Base-by-base conservation (phyloP, 305 asterid species). In the Caryopteris hybrid region DNA sequence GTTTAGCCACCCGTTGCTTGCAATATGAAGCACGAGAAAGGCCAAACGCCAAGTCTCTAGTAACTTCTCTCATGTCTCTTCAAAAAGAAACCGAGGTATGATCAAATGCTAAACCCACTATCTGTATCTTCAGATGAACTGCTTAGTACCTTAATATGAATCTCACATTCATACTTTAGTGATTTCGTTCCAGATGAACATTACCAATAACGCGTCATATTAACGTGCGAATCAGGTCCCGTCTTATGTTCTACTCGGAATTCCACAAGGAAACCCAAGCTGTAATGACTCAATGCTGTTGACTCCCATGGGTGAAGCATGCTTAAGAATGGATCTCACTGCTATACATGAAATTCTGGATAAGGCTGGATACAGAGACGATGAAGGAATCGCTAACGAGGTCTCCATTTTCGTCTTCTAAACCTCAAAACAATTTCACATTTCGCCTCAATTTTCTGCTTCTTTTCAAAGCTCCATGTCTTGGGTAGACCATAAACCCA, bases 381-480 rank as follows among this genome's bases (percentile, higher is more conserved):
- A 93, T 14, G 97, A 93, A 78, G 99, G 97, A 71, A 80, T 88
- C 3, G 88, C 95, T 23, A 90, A 87, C 11, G 99, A 93, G 99
- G 98, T 90, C 48, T 68, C 55, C 21, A 8, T 34, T 22, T 47
- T 14, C 39, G 16, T 21, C 4, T 48, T 64, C 50, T 23, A 36
- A 36, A 36, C 41, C 10, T 1, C 1, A 9, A 1, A 46, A 16
- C 8, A 18, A 34, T 20, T 11, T 20, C 29, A 38, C 46, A 17
- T 45, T 29, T 64, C 22, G 53, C 41, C 59, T 42, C 33, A 9
- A 36, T 8, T 36, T 8, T 25, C 2, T 25, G 3, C 2, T 2
- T 25, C 2, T 25, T 4, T 25, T n/a, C n/a, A 23, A 9, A 12
- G 6, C 1, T 22, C 36, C 12, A 17, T 46, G 53, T 14, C 2